These are phyloP conservation scores for Boletus reticulatus DNA, from an alignment of 768 basidiomycete genomes.

Conservation along the genomic window DNA sequence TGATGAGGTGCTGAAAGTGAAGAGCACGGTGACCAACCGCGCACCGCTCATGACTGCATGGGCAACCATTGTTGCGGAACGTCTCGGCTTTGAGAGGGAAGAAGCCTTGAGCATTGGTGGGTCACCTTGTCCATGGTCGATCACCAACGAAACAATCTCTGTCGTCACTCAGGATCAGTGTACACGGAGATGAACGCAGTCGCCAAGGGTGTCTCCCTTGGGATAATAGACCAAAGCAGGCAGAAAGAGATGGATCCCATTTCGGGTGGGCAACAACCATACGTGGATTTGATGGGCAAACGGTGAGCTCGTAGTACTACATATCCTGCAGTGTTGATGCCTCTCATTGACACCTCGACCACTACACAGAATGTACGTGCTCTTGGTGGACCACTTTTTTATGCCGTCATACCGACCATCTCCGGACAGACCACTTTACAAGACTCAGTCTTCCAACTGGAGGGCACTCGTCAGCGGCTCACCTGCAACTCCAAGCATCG, in stretches of 20 bases:
- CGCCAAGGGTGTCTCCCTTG: slow-evolving; percentile 80
- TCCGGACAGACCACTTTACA: slow-evolving; percentile 68
- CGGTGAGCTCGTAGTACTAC: slow-evolving; percentile 38
- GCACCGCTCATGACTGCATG: slow-evolving; percentile 96
- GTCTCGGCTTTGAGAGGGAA: slow-evolving; percentile 80
- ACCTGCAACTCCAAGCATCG: slow-evolving; percentile 68
- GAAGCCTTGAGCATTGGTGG: slow-evolving; percentile 91
- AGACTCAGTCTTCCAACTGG: slow-evolving; percentile 70
- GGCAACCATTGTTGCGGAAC: slow-evolving; percentile 83
- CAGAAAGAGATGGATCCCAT: slow-evolving; percentile 54
- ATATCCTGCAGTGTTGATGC: neutral
- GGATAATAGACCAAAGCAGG: slow-evolving; percentile 61
- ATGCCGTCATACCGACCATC: slow-evolving; percentile 3
- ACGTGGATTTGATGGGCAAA: slow-evolving; percentile 82
- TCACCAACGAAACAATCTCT: neutral
- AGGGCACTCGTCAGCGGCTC: slow-evolving; percentile 73
- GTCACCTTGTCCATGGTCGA: neutral
- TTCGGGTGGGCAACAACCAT: slow-evolving; percentile 67
- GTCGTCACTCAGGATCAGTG: slow-evolving; percentile 63
- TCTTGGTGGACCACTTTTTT: neutral
- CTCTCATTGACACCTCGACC: neutral
- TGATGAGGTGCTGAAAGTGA: slow-evolving; percentile 53
- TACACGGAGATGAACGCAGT: slow-evolving; percentile 94
- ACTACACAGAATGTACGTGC: slow-evolving; percentile 39
- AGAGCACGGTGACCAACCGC: slow-evolving; percentile 75